phyloP scores from a whole-genome alignment of 306 rosid species.

The Gastrolobium bilobum region DNA sequence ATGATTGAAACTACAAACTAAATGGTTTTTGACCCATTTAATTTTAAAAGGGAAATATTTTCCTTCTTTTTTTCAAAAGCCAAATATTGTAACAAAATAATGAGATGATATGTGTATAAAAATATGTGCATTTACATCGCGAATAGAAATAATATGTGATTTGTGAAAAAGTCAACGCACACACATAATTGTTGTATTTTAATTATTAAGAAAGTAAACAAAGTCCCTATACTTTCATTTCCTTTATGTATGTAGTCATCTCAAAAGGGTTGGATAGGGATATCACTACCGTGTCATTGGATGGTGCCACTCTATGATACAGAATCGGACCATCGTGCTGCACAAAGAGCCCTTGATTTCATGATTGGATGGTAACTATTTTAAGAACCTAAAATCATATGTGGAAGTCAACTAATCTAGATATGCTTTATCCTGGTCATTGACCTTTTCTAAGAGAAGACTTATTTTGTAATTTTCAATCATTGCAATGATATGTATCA shows the following conservation, averaged over 20 bases:
- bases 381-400: neutral
- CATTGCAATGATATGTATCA: neutral
- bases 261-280: slow-evolving; percentile 66
- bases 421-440: neutral
- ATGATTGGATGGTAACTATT: slow-evolving; percentile 47
- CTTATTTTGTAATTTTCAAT: neutral
- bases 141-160: no score
- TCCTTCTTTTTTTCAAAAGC: no score
- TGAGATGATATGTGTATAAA: no score
- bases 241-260: slow-evolving; percentile 29
- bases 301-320: slow-evolving; percentile 51
- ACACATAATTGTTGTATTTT: no score
- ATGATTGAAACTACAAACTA: no score
- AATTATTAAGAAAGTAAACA: no score
- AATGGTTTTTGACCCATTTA: no score
- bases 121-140: no score
- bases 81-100: no score
- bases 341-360: slow-evolving; percentile 60
- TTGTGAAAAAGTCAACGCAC: no score
- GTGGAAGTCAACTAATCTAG: neutral
- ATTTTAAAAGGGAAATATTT: no score
- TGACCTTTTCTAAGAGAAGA: neutral
- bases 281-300: slow-evolving; percentile 54
- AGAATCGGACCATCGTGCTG: slow-evolving; percentile 47
- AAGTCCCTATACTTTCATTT: neutral